phyloP scores from a whole-genome alignment of 768 basidiomycete species.

The Xerocomus brunneocitrinus region DNA sequence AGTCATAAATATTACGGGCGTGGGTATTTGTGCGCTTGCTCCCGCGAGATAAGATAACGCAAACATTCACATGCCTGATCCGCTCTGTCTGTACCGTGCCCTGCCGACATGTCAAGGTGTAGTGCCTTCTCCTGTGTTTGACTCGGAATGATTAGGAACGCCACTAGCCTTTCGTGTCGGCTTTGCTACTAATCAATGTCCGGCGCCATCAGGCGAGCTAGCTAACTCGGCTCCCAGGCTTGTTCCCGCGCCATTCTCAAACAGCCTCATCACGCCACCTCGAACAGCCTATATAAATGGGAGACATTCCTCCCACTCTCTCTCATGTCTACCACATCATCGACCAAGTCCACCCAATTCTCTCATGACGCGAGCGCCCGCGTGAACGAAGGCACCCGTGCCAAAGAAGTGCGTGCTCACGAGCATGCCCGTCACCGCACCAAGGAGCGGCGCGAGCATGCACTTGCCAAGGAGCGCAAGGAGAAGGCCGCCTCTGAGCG shows the following conservation, averaged over 20 bases:
- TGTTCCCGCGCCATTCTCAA: slow-evolving; percentile 22
- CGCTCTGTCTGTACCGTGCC: slow-evolving; percentile 4
- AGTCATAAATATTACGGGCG: slow-evolving; percentile 13
- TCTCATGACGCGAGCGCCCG: slow-evolving; percentile 18
- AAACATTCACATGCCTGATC: slow-evolving; percentile 15
- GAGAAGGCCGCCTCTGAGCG: slow-evolving; percentile 19
- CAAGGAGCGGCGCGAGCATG: slow-evolving; percentile 31
- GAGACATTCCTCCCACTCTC: slow-evolving; percentile 4
- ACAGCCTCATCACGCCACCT: slow-evolving; percentile 19
- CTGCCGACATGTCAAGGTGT: slow-evolving; percentile 16
- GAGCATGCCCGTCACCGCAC: slow-evolving; percentile 32
- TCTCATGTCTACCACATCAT: slow-evolving; percentile 30
- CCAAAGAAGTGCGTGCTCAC: slow-evolving; percentile 30
- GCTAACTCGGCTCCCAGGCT: slow-evolving; percentile 17
- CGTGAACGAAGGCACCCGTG: slow-evolving; percentile 12
- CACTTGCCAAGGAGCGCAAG: slow-evolving; percentile 30
- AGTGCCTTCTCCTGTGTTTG: slow-evolving; percentile 21
- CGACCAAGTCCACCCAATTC: slow-evolving; percentile 16
- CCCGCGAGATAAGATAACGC: slow-evolving; percentile 23
- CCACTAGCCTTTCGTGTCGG: slow-evolving; percentile 6
- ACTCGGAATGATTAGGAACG: slow-evolving; percentile 12
- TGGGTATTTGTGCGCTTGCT: slow-evolving; percentile 6
- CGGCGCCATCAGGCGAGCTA: not conserved
- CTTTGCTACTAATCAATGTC: not conserved
- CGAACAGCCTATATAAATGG: slow-evolving; percentile 30